phyloP scores from a whole-genome alignment of 306 rosid genomes.

The Gleditsia sinensis region DNA sequence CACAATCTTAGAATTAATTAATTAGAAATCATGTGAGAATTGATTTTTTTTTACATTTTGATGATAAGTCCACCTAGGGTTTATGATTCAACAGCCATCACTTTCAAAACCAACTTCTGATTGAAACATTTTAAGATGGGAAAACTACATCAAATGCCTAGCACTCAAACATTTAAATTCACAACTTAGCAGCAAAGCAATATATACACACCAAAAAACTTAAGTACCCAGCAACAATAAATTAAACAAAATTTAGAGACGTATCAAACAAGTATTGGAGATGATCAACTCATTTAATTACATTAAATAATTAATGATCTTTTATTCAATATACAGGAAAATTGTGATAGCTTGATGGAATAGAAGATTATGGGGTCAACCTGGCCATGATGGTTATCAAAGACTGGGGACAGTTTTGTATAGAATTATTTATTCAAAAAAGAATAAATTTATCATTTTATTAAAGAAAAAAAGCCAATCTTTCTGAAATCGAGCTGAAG shows the following conservation, averaged over 20 bases:
- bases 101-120: slow-evolving; percentile 73
- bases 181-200: slow-evolving; percentile 39
- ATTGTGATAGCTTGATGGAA: slow-evolving; percentile 29
- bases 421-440: neutral
- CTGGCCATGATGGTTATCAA: slow-evolving; percentile 22
- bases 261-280: slow-evolving; percentile 46
- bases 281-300: slow-evolving; percentile 17
- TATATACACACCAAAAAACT: slow-evolving; percentile 11
- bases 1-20: slow-evolving; percentile 6
- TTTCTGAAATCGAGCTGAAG: slow-evolving; percentile 11
- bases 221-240: slow-evolving; percentile 28
- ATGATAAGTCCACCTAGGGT: slow-evolving; percentile 48
- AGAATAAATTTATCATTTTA: neutral
- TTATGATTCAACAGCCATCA: slow-evolving; percentile 56
- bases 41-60: slow-evolving; percentile 23
- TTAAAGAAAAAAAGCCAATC: neutral
- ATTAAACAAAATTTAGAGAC: slow-evolving; percentile 14
- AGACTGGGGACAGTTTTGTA: slow-evolving; percentile 23
- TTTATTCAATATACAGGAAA: slow-evolving; percentile 24
- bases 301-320: slow-evolving; percentile 15
- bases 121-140: slow-evolving; percentile 57
- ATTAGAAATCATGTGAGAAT: slow-evolving; percentile 5
- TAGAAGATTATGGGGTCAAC: slow-evolving; percentile 1
- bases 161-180: slow-evolving; percentile 45
- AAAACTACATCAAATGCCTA: slow-evolving; percentile 49